Percentiles rank a stretch among this genome's conserved stretches.
These are phyloP conservation scores for Tetrapisispora nanseiensis DNA, from an alignment of 805 yeast species.

Conservation along the genomic window DNA sequence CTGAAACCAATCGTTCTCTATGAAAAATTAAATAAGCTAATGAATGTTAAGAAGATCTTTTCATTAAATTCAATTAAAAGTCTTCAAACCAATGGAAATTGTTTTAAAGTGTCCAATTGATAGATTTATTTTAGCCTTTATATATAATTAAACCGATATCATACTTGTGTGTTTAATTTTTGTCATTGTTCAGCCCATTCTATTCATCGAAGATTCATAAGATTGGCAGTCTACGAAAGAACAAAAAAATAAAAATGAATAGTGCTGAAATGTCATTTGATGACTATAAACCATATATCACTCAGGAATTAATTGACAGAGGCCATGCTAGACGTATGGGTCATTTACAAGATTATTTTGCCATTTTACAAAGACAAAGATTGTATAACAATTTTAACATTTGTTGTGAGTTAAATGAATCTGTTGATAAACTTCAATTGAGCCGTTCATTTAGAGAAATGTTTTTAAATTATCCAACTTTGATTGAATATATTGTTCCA, in stretches of 20 bases:
- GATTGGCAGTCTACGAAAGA: background rate
- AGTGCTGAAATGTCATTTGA: background rate
- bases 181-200: no score
- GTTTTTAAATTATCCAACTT: conserved; percentile 15
- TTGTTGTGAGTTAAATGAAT: conserved; percentile 13
- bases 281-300: conserved; percentile 5
- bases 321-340: conserved; percentile 28
- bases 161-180: no score
- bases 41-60: no score
- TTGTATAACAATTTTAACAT: conserved; percentile 18
- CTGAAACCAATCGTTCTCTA: no score
- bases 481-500: conserved; percentile 15
- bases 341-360: conserved; percentile 21
- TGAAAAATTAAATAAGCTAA: no score
- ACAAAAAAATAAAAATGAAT: background rate
- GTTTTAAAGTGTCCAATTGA: no score
- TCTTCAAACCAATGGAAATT: no score
- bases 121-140: no score
- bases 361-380: conserved; percentile 17
- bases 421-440: conserved; percentile 6
- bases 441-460: conserved; percentile 11
- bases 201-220: no score
- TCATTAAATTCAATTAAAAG: no score
- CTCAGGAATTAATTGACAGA: conserved; percentile 9
- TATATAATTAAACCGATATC: no score